Evolutionary conservation across 495 filamentous ascomycete genomes (phyloP).

Genomic region (Xylaria longipes): DNA sequence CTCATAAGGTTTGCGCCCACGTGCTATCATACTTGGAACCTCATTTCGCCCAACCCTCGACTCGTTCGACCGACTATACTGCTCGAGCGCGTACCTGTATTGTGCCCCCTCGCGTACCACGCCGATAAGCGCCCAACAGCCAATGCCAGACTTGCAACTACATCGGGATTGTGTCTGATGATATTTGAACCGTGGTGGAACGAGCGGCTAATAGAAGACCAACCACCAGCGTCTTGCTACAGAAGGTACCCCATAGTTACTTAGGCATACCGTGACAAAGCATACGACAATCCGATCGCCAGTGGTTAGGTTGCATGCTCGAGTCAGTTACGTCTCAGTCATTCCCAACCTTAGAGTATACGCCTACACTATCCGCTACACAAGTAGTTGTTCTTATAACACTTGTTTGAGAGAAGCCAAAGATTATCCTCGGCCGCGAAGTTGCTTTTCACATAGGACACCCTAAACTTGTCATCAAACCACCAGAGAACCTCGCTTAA

Average conservation of each 20-base stretch:
- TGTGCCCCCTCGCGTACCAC: not conserved
- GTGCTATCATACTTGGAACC: not conserved
- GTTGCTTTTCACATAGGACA: not conserved
- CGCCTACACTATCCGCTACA: not conserved
- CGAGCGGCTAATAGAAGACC: not conserved
- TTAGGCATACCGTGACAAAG: not conserved
- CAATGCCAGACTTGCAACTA: not conserved
- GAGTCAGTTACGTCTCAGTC: conserved; percentile 7
- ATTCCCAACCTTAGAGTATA: not conserved
- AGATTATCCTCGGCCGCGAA: not conserved
- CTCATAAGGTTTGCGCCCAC: conserved; percentile 2
- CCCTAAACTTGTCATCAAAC: not conserved
- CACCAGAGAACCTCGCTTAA: conserved; percentile 3
- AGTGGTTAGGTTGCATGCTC: not conserved
- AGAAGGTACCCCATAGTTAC: not conserved
- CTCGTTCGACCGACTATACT: not conserved
- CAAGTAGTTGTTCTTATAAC: not conserved
- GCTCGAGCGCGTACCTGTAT: not conserved
- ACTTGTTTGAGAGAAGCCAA: not conserved
- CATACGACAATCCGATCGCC: not conserved
- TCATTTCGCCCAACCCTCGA: not conserved
- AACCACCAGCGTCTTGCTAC: not conserved
- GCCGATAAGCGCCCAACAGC: not conserved
- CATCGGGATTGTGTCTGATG: not conserved
- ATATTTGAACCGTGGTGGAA: not conserved